Percentiles rank a stretch among this genome's conserved stretches.
phyloP scores from a whole-genome alignment of 768 basidiomycete genomes.

The Podaxis mareebaensis region DNA sequence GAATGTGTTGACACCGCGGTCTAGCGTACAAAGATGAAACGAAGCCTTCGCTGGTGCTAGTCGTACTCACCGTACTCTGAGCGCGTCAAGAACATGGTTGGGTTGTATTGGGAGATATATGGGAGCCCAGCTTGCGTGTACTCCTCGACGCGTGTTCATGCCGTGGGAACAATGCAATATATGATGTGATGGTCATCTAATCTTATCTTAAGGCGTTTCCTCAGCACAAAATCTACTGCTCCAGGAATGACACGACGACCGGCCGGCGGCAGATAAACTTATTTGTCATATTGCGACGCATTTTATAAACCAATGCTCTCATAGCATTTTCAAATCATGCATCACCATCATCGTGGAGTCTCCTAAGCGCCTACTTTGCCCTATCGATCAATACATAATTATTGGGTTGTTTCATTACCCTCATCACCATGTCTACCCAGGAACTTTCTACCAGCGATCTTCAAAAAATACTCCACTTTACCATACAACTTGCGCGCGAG shows the following conservation, averaged over 20 bases:
- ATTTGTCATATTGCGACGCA: too few species aligned
- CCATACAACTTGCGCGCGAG: constrained; percentile 65
- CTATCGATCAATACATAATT: constrained; percentile 9
- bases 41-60: background rate
- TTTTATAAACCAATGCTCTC: too few species aligned
- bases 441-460: constrained; percentile 52
- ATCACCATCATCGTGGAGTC: background rate
- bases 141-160: constrained; percentile 46
- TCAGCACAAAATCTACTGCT: too few species aligned
- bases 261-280: too few species aligned
- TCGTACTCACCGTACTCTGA: constrained; percentile 83
- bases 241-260: too few species aligned
- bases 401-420: constrained; percentile 5
- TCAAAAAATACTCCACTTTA: constrained; percentile 64
- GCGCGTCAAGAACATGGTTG: constrained; percentile 87
- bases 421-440: constrained; percentile 31
- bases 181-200: constrained; percentile 28
- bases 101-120: constrained; percentile 23
- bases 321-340: background rate
- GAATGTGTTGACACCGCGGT: constrained; percentile 98
- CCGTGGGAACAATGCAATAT: constrained; percentile 37
- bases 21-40: constrained; percentile 35
- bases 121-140: constrained; percentile 33
- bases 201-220: constrained; percentile 25
- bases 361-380: background rate